Conservation (phyloP, 148 eudicot species). For the Bassia scoparia region DNA sequence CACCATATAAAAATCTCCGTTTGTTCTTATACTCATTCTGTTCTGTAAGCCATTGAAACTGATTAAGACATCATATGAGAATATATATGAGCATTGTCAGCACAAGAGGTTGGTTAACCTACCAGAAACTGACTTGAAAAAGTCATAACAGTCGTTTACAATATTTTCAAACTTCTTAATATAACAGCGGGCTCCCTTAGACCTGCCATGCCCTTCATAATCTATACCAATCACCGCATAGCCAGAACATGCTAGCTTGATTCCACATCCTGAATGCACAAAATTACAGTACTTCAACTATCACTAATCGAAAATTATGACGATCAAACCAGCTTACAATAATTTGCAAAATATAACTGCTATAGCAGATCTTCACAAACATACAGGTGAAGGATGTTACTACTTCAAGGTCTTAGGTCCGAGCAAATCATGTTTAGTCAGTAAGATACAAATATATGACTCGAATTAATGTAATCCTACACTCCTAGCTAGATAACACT, state of each 20-base stretch:
- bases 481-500: too few relatives aligned
- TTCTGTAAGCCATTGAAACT: conserved; percentile 37
- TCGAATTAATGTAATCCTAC: not conserved
- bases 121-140: conserved; percentile 84
- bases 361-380: not conserved
- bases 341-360: not conserved
- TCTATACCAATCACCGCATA: conserved; percentile 92
- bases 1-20: conserved; percentile 84
- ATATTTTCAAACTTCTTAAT: conserved; percentile 80
- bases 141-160: conserved; percentile 66
- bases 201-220: conserved; percentile 95
- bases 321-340: not conserved
- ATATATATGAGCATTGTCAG: not conserved
- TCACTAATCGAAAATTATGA: not conserved
- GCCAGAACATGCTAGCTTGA: conserved; percentile 75
- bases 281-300: not conserved
- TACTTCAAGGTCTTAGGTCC: not conserved
- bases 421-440: not conserved
- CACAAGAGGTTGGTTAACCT: conserved; percentile 31
- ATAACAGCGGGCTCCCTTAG: conserved; percentile 92
- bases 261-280: conserved; percentile 55
- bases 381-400: too few relatives aligned
- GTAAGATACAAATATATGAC: not conserved
- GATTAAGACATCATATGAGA: conserved; percentile 12
- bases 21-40: conserved; percentile 66